phyloP scores from a whole-genome alignment of 2,329 filamentous ascomycete species.

The Neurospora sp. region DNA sequence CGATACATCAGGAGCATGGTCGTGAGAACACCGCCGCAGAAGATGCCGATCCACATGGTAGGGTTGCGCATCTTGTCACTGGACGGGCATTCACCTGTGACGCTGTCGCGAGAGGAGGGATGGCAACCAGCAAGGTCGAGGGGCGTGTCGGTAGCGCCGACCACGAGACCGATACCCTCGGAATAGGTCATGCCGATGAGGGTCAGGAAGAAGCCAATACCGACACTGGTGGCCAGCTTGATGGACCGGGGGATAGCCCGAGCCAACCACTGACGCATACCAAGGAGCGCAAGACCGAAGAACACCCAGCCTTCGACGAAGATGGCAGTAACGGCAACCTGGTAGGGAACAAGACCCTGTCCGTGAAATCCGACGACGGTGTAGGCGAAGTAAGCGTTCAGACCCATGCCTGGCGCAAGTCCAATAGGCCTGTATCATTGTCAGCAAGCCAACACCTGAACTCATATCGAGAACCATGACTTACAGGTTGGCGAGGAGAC shows the following conservation, averaged over 20 bases:
- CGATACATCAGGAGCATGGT: conserved; percentile 75
- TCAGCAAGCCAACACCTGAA: neutral
- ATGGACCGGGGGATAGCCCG: conserved; percentile 74
- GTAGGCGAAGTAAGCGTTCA: conserved; percentile 84
- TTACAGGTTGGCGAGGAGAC: conserved; percentile 66
- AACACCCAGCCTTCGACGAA: conserved; percentile 86
- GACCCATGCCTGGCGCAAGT: conserved; percentile 64
- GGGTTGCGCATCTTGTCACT: conserved; percentile 70
- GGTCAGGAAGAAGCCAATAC: conserved; percentile 75
- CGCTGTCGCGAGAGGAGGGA: conserved; percentile 27
- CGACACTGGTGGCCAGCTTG: conserved; percentile 77
- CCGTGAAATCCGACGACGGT: conserved; percentile 72
- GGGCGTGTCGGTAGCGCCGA: conserved; percentile 58
- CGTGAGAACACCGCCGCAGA: conserved; percentile 73
- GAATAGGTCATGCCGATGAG: conserved; percentile 69
- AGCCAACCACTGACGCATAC: conserved; percentile 80
- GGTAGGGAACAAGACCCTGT: conserved; percentile 60
- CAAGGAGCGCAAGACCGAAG: conserved; percentile 66
- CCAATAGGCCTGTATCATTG: conserved; percentile 43
- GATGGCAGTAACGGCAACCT: conserved; percentile 71
- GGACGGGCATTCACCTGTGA: conserved; percentile 49
- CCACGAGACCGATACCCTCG: conserved; percentile 71
- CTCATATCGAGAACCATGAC: conserved; percentile 14
- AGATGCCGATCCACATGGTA: conserved; percentile 80
- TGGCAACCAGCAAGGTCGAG: conserved; percentile 65